A percentile compares a stretch with the other conserved stretches of the same genome.
phyloP scores from a whole-genome alignment of 805 yeast species.

The Candida taoyuanica region DNA sequence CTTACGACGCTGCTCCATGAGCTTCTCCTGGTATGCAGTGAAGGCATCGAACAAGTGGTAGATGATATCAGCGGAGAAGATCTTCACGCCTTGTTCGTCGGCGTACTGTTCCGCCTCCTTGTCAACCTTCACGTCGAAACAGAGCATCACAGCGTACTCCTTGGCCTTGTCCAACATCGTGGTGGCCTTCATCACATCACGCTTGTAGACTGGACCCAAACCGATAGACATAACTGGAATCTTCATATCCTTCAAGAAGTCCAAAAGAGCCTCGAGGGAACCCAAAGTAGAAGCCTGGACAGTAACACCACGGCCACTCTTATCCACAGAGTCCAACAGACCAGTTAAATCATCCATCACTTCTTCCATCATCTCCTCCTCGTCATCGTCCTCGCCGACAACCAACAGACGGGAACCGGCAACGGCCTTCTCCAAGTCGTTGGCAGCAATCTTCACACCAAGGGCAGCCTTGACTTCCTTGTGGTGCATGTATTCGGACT shows the following conservation, averaged over 20 bases:
- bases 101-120: conserved; percentile 99
- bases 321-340: conserved; percentile 88
- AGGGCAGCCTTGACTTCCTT: conserved; percentile 98
- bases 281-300: conserved; percentile 99
- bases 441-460: conserved; percentile 98
- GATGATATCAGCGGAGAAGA: conserved; percentile 94
- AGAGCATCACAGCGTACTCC: conserved; percentile 94
- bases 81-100: conserved; percentile 82
- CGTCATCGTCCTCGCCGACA: conserved; percentile 96
- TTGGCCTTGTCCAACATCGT: conserved; percentile 97
- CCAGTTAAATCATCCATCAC: conserved; percentile 99
- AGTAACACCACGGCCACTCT: conserved; percentile 93
- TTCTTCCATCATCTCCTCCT: conserved; percentile 95
- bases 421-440: conserved; percentile 96
- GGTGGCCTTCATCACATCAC: conserved; percentile 97
- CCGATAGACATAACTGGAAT: conserved; percentile 99
- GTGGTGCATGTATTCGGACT: conserved; percentile 94
- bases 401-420: conserved; percentile 96
- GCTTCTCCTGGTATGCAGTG: conserved; percentile 83
- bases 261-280: conserved; percentile 93
- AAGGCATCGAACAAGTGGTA: conserved; percentile 95
- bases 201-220: conserved; percentile 94
- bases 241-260: conserved; percentile 96
- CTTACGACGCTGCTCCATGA: conserved; percentile 85
- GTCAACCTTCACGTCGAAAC: conserved; percentile 96